Conservation (phyloP, 208 protist genomes). For the Leishmania guyanensis region DNA sequence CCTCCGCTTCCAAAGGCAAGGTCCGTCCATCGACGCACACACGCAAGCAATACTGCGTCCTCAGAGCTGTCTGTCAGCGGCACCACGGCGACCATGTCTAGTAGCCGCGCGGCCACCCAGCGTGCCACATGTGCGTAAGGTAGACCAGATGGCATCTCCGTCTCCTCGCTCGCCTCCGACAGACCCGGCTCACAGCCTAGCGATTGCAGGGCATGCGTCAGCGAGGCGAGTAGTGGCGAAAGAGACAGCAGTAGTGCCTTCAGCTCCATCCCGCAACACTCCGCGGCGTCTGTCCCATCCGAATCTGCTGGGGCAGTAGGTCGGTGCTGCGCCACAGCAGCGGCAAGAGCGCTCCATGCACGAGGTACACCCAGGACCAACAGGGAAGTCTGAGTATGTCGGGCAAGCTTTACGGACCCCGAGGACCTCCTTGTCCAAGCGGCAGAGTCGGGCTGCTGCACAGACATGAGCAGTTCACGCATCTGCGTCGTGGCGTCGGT, state of each 20-base stretch:
- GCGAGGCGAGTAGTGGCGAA: conserved; percentile 17
- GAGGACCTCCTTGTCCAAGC: not conserved
- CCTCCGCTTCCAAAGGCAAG: conserved; percentile 21
- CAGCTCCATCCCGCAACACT: conserved; percentile 5
- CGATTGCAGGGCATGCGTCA: conserved; percentile 28
- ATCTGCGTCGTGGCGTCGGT: conserved; percentile 6
- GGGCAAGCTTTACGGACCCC: not conserved
- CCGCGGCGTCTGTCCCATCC: not conserved
- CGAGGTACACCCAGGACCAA: conserved; percentile 7
- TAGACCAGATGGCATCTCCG: not conserved
- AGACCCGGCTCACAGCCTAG: not conserved
- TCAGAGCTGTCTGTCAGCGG: conserved; percentile 27
- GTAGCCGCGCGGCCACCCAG: conserved; percentile 54
- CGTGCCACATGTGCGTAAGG: conserved; percentile 25
- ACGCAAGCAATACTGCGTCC: conserved; percentile 53
- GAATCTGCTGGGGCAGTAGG: not conserved
- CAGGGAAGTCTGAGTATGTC: not conserved
- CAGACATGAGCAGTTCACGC: conserved; percentile 3
- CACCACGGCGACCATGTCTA: conserved; percentile 40
- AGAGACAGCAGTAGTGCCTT: conserved; percentile 18
- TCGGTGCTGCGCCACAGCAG: not conserved
- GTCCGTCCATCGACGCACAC: conserved; percentile 64
- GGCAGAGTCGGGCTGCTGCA: conserved; percentile 5
- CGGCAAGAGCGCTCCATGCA: conserved; percentile 7
- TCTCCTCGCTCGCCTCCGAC: not conserved